Evolutionary conservation across 768 basidiomycete species (phyloP).

Genomic region (Omphalotus guepiniiformis): DNA sequence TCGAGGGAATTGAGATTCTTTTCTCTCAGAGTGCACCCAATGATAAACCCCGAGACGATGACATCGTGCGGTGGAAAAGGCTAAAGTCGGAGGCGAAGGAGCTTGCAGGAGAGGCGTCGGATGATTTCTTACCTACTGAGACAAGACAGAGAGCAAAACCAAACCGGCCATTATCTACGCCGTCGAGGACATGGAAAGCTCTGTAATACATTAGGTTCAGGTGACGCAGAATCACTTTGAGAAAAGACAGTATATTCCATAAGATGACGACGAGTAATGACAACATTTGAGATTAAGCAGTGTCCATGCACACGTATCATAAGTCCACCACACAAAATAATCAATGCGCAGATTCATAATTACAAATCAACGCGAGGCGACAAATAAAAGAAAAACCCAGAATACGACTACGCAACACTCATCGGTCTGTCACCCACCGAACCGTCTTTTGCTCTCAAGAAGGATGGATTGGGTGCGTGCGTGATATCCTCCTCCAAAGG

Average conservation of each 20-base stretch:
- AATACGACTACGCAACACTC: slow-evolving; percentile 8
- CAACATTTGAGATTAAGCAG: not conserved
- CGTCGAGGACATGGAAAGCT: too few relatives aligned
- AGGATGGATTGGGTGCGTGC: slow-evolving; percentile 10
- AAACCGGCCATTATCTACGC: not conserved
- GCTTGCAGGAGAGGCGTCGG: slow-evolving; percentile 8
- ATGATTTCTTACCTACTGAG: slow-evolving; percentile 9
- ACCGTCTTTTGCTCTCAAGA: slow-evolving; percentile 7
- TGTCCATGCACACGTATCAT: not conserved
- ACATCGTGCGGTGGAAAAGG: slow-evolving; percentile 13
- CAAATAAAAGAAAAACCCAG: not conserved
- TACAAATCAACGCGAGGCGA: not conserved
- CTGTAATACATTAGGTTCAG: too few relatives aligned
- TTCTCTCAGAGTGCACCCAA: slow-evolving; percentile 10
- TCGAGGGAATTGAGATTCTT: slow-evolving; percentile 36
- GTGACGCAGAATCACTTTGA: not conserved
- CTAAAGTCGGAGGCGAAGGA: slow-evolving; percentile 13
- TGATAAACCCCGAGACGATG: slow-evolving; percentile 9
- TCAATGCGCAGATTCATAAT: not conserved
- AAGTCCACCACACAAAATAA: too few relatives aligned
- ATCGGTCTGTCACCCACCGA: slow-evolving; percentile 9
- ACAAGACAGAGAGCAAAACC: not conserved
- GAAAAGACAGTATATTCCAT: not conserved
- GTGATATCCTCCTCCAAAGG: slow-evolving; percentile 11
- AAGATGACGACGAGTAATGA: not conserved